Conservation (phyloP, 345 rosid species). For the Linum tenue region DNA sequence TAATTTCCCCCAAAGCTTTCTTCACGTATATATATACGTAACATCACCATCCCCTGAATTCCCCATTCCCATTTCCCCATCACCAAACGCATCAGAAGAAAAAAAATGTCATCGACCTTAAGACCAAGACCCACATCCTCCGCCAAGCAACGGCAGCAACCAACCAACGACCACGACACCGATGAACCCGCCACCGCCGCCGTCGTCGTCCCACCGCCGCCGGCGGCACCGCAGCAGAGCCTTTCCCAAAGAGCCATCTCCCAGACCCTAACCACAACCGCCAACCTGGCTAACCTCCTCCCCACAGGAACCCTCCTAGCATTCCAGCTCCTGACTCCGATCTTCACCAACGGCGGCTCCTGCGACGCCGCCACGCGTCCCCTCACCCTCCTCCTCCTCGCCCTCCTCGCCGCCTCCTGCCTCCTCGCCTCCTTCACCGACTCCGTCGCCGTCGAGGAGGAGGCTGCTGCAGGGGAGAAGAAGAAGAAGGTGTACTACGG, state of each 20-base stretch:
- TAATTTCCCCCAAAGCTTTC: no score
- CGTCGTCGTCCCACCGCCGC: background rate
- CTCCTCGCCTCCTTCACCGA: conserved; percentile 1
- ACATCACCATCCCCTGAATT: no score
- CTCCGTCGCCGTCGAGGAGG: conserved; percentile 1
- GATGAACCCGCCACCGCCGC: background rate
- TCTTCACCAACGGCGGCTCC: background rate
- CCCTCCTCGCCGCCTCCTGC: conserved; percentile 2
- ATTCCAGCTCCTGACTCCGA: background rate
- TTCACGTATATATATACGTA: no score
- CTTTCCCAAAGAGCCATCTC: background rate
- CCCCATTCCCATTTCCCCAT: no score
- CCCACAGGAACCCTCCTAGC: background rate
- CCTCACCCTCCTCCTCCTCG: background rate
- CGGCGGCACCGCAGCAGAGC: background rate
- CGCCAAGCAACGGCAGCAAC: background rate
- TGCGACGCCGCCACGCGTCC: background rate
- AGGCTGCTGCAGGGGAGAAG: background rate
- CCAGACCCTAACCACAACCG: background rate
- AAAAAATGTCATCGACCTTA: background rate
- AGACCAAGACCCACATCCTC: background rate
- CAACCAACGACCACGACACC: no score
- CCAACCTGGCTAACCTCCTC: background rate
- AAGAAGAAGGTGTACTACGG: conserved; percentile 46
- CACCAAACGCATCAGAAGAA: background rate